phyloP scores from a whole-genome alignment of 768 basidiomycete genomes.

The Mycena capillaripes region DNA sequence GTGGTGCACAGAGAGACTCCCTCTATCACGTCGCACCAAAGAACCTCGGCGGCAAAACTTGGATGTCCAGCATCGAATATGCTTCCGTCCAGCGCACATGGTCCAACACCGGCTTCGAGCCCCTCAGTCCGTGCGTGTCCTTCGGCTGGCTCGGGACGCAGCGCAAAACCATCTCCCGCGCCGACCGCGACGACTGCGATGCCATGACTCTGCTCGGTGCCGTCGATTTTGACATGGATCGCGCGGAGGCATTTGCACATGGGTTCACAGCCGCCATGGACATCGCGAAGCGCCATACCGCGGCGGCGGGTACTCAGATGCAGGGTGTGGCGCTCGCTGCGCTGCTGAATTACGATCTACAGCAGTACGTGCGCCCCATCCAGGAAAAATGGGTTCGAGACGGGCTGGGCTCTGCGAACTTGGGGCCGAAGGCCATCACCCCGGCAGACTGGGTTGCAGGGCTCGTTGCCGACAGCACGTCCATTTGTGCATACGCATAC shows the following conservation, averaged over 20 bases:
- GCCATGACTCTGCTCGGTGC: constrained; percentile 9
- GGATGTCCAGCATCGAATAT: constrained; percentile 16
- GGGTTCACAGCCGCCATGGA: constrained; percentile 1
- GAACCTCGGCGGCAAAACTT: constrained; percentile 17
- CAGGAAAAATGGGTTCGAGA: constrained; percentile 10
- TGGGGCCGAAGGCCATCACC: neutral
- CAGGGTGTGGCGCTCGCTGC: constrained; percentile 16
- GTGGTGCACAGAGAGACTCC: neutral
- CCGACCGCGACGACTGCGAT: constrained; percentile 15
- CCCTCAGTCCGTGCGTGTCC: constrained; percentile 8
- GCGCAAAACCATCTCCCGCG: constrained; percentile 8
- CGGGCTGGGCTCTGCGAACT: constrained; percentile 1
- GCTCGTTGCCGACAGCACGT: neutral
- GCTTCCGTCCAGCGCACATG: constrained; percentile 1
- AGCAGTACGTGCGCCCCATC: constrained; percentile 6
- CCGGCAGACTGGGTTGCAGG: constrained; percentile 1
- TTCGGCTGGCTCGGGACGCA: constrained; percentile 20
- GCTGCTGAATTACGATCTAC: constrained; percentile 17
- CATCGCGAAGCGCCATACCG: neutral
- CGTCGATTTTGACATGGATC: constrained; percentile 18
- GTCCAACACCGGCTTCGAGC: constrained; percentile 14
- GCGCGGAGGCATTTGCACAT: neutral
- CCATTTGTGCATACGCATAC: neutral
- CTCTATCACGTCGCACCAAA: constrained; percentile 13
- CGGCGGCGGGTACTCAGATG: neutral